Base-by-base conservation (phyloP, 148 eudicot species). In the Rhododendron molle region DNA sequence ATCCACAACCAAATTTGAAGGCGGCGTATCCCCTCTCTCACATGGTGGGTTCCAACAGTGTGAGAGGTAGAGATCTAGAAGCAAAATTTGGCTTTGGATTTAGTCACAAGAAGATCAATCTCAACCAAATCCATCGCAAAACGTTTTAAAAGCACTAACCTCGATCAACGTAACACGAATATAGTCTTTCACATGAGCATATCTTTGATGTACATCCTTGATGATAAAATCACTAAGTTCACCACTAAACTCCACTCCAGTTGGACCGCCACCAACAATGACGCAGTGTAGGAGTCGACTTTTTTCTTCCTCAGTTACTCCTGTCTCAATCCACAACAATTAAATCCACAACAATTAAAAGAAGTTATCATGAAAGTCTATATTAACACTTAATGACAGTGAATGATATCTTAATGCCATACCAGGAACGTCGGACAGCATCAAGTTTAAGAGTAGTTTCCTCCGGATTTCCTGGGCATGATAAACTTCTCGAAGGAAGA, bases 371-470 rank as follows among this genome's bases (percentile, higher is more conserved):
- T 21, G 47, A 86, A 54, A 86, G 78, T 34, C 43, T 3, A 49
- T 71, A 69, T 26, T 52, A 32, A 44, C 32, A 44, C 26, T 30
- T 49, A 83, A 18, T 28, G 34, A 14, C 34, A 15, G 18, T 7
- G 10, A 82, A 8, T 38, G 2, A 83, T 30, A 30, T 72, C 34
- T 83, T 58, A 80, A 76, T 15, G 78, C 28, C 84, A 86, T 90
- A 95, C 99, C 99, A 60, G 99, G 99, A 76, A 94, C 93, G 86
- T 97, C 99, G 87, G 99, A 97, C 54, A 97, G 50, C 99, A 97
- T 95, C 88, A 97, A 86, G 88, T 97, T 97, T 38, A 95, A 85
- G 72, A 97, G 98, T 46, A 97, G 89, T 85, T 90, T 93, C 86
- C 98, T 95, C 83, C 99, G 89, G 78, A 97, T 97, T 86, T 97